Evolutionary conservation across 2,329 filamentous ascomycete species (phyloP).

Genomic region (Phyllosticta citriasiana): DNA sequence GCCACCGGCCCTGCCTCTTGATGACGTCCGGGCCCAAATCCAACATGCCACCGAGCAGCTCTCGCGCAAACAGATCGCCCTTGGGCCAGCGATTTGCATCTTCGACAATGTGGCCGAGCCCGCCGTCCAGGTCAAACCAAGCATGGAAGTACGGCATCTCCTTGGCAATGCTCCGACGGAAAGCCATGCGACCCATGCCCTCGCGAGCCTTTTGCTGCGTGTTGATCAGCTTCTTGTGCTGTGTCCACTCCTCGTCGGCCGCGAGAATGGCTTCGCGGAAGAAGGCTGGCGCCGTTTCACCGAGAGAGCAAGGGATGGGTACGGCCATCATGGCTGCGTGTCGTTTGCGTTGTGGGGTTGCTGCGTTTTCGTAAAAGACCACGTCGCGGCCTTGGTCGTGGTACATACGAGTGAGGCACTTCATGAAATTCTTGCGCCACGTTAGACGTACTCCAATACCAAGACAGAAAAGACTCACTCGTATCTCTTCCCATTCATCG

Average conservation of each 20-base stretch:
- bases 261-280: constrained; percentile 90
- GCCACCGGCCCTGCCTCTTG: constrained; percentile 85
- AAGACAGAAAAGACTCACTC: constrained; percentile 24
- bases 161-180: constrained; percentile 72
- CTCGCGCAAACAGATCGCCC: constrained; percentile 85
- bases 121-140: constrained; percentile 90
- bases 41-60: constrained; percentile 86
- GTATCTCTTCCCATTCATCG: constrained; percentile 97
- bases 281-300: constrained; percentile 84
- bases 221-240: constrained; percentile 91
- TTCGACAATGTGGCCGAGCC: constrained; percentile 86
- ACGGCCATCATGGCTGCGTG: constrained; percentile 82
- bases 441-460: constrained; percentile 28
- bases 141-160: constrained; percentile 98
- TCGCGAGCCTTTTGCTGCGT: constrained; percentile 56
- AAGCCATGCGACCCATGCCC: constrained; percentile 69
- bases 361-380: constrained; percentile 96
- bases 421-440: constrained; percentile 82
- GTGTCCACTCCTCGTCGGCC: constrained; percentile 85
- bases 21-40: constrained; percentile 72
- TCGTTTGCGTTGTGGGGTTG: constrained; percentile 61
- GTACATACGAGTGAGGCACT: constrained; percentile 86
- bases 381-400: constrained; percentile 87
- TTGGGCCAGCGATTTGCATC: constrained; percentile 75
- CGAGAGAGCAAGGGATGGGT: constrained; percentile 83